A percentile compares a stretch with the other conserved stretches of the same genome.
phyloP scores from a whole-genome alignment of 495 filamentous ascomycete genomes.

The Rostrohypoxylon terebratum region DNA sequence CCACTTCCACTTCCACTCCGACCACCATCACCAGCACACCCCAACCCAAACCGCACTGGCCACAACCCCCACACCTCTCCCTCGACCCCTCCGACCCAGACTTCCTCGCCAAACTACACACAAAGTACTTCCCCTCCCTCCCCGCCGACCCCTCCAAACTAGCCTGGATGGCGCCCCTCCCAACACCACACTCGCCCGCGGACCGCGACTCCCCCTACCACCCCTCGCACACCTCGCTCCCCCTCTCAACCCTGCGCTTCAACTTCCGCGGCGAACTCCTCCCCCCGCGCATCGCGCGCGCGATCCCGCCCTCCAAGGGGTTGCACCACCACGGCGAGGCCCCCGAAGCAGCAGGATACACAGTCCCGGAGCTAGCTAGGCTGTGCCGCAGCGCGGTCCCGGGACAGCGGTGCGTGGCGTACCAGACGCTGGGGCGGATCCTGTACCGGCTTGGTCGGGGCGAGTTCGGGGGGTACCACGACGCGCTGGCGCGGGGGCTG shows the following conservation, averaged over 20 bases:
- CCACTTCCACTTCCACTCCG: conserved; percentile 47
- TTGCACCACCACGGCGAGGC: conserved; percentile 95
- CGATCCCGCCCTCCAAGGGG: conserved; percentile 78
- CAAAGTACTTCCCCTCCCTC: conserved; percentile 91
- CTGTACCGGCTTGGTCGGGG: conserved; percentile 84
- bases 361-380: conserved; percentile 85
- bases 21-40: conserved; percentile 61
- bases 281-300: conserved; percentile 75
- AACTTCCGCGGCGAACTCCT: conserved; percentile 83
- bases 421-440: conserved; percentile 87
- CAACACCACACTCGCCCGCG: conserved; percentile 64
- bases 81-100: conserved; percentile 84
- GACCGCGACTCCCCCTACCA: conserved; percentile 82
- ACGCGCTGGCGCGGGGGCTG: conserved; percentile 67
- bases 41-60: conserved; percentile 53
- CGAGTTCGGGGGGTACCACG: conserved; percentile 75
- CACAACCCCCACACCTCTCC: conserved; percentile 55
- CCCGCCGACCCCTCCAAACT: conserved; percentile 85
- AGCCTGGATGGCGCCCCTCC: conserved; percentile 86
- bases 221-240: conserved; percentile 74
- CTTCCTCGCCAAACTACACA: conserved; percentile 85
- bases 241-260: conserved; percentile 86
- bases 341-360: conserved; percentile 94
- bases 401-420: conserved; percentile 89
- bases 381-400: conserved; percentile 85